These are phyloP conservation scores for Angophora floribunda DNA, from an alignment of 345 rosid species.

Conservation along the genomic window DNA sequence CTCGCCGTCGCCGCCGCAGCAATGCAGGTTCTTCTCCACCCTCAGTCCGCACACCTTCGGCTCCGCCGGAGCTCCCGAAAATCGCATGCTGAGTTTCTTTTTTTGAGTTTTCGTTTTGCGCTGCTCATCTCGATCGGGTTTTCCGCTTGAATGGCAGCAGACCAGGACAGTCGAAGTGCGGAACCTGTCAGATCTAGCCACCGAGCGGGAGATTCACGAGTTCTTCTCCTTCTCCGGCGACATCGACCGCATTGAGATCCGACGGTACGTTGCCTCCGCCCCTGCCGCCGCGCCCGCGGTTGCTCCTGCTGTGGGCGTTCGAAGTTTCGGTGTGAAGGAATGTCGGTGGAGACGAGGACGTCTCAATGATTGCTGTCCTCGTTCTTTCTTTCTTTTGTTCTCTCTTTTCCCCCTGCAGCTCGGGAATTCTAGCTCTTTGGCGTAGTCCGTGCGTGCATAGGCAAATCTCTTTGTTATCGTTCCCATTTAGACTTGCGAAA, in stretches of 20 bases:
- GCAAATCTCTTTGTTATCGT: background rate
- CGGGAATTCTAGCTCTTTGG: background rate
- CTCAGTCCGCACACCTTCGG: background rate
- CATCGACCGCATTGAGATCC: slow-evolving; percentile 61
- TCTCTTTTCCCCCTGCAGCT: background rate
- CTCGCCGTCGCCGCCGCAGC: background rate
- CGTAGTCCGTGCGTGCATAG: background rate
- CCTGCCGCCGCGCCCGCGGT: background rate
- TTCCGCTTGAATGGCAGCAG: background rate
- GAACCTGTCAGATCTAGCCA: slow-evolving; percentile 90
- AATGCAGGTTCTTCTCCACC: background rate
- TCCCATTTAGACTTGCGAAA: background rate
- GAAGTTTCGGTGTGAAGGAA: background rate
- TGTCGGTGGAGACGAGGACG: background rate
- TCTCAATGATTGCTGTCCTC: background rate
- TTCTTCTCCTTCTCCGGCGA: slow-evolving; percentile 97
- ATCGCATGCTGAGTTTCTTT: background rate
- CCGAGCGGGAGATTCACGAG: slow-evolving; percentile 96
- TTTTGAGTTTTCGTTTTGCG: background rate
- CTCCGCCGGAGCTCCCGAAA: background rate
- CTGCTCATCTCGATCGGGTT: background rate
- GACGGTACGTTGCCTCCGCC: slow-evolving; percentile 21
- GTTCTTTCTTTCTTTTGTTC: background rate
- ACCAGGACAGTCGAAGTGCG: slow-evolving; percentile 81
- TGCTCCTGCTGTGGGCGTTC: background rate